These are phyloP conservation scores for Massarina eburnea DNA, from an alignment of 2,329 filamentous ascomycete species.

Conservation along the genomic window DNA sequence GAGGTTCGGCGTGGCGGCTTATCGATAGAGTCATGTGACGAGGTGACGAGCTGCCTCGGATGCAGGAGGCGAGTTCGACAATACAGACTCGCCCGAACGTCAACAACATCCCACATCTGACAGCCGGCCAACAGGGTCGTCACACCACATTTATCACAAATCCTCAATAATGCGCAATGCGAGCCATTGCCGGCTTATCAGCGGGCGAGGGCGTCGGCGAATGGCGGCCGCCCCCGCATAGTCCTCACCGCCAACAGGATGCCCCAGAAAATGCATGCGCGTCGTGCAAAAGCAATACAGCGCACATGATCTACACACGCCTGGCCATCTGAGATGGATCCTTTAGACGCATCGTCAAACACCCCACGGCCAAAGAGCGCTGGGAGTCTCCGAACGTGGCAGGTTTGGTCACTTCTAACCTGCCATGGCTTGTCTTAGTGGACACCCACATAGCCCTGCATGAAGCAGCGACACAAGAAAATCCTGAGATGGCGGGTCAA, in stretches of 20 bases:
- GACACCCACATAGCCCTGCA: conserved; percentile 13
- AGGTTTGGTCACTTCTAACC: conserved; percentile 18
- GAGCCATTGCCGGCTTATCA: conserved; percentile 36
- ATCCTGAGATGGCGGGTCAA: conserved; percentile 15
- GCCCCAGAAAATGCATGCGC: conserved; percentile 6
- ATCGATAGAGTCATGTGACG: conserved; percentile 1
- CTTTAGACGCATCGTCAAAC: conserved; percentile 18
- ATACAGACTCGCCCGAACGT: background rate
- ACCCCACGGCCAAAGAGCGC: conserved; percentile 30
- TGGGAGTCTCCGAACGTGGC: conserved; percentile 27
- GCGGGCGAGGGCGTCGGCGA: conserved; percentile 3
- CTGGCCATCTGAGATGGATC: conserved; percentile 21
- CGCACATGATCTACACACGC: conserved; percentile 4
- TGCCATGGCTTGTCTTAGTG: conserved; percentile 19
- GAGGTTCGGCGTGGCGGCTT: too few relatives aligned
- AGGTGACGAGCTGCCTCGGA: background rate
- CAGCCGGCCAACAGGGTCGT: background rate
- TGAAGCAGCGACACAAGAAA: conserved; percentile 9
- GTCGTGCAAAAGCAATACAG: conserved; percentile 11
- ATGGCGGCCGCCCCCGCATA: conserved; percentile 22
- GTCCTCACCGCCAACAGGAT: conserved; percentile 20
- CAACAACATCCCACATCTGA: background rate
- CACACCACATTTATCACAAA: background rate
- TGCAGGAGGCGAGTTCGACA: background rate
- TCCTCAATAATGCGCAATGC: conserved; percentile 1